Evolutionary conservation across 2,329 filamentous ascomycete genomes (phyloP).

Genomic region (Alternaria ethzedia): DNA sequence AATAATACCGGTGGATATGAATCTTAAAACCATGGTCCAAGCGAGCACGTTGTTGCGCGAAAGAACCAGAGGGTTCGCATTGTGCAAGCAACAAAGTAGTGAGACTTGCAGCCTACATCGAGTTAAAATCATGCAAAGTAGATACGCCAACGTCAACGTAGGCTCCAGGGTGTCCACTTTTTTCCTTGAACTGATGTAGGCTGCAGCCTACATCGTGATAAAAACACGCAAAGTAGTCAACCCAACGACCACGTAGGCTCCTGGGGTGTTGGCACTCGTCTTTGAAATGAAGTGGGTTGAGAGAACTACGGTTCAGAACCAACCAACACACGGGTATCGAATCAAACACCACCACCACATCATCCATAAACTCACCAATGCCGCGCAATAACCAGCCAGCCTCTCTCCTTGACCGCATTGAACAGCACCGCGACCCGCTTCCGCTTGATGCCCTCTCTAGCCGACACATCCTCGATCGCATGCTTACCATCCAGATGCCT

Average conservation of each 20-base stretch:
- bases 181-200: not conserved
- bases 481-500: constrained; percentile 89
- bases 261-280: not conserved
- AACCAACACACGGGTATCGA: not conserved
- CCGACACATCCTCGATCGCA: constrained; percentile 82
- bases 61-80: not conserved
- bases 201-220: not conserved
- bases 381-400: constrained; percentile 58
- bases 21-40: not conserved
- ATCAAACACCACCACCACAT: not conserved
- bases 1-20: not conserved
- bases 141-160: not conserved
- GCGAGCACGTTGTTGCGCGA: not conserved
- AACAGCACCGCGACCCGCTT: constrained; percentile 66
- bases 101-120: not conserved
- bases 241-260: not conserved
- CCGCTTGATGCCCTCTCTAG: constrained; percentile 85
- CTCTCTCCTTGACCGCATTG: constrained; percentile 71
- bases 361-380: constrained; percentile 40
- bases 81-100: not conserved
- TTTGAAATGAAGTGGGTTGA: not conserved
- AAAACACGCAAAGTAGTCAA: not conserved
- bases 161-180: not conserved
- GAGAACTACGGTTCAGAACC: not conserved
- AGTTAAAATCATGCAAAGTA: not conserved